Conservation (phyloP, 108 stramenopile genomes). For the Skeletonema costatum region DNA sequence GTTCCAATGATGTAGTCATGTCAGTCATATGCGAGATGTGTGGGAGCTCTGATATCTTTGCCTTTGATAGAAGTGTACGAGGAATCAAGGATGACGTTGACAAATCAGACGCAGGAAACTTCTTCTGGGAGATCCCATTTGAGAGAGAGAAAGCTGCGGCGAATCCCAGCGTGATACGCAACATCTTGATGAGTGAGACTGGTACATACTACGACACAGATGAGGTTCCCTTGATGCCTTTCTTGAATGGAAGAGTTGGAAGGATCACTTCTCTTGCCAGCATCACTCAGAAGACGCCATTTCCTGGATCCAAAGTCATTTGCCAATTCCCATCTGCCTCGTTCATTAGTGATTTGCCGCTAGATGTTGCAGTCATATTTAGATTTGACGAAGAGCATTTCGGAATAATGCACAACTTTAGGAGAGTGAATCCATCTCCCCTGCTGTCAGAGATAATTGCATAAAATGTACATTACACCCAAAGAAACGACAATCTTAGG, state of each 20-base stretch:
- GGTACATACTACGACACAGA: conserved; percentile 43
- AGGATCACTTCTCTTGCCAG: conserved; percentile 47
- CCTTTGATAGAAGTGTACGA: conserved; percentile 47
- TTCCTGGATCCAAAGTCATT: conserved; percentile 44
- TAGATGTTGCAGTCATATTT: conserved; percentile 57
- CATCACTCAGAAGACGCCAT: conserved; percentile 40
- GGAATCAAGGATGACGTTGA: conserved; percentile 48
- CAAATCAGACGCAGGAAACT: conserved; percentile 39
- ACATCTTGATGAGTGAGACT: conserved; percentile 29
- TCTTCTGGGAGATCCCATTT: conserved; percentile 50
- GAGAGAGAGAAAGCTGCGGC: conserved; percentile 22
- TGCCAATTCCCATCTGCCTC: conserved; percentile 53
- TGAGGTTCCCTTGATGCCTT: conserved; percentile 47
- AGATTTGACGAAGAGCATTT: conserved; percentile 33
- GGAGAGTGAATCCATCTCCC: conserved; percentile 27
- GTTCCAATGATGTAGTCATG: conserved; percentile 50
- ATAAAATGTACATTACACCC: not conserved
- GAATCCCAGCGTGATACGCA: conserved; percentile 23
- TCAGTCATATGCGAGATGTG: conserved; percentile 49
- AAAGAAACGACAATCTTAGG: not conserved
- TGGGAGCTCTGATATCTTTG: conserved; percentile 49
- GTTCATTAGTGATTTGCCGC: conserved; percentile 49
- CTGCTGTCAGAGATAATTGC: conserved; percentile 33
- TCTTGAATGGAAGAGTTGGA: conserved; percentile 50
- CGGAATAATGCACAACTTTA: conserved; percentile 54